These are phyloP conservation scores for Exsudoporus floridanus DNA, from an alignment of 1,284 basidiomycete species.

Conservation along the genomic window DNA sequence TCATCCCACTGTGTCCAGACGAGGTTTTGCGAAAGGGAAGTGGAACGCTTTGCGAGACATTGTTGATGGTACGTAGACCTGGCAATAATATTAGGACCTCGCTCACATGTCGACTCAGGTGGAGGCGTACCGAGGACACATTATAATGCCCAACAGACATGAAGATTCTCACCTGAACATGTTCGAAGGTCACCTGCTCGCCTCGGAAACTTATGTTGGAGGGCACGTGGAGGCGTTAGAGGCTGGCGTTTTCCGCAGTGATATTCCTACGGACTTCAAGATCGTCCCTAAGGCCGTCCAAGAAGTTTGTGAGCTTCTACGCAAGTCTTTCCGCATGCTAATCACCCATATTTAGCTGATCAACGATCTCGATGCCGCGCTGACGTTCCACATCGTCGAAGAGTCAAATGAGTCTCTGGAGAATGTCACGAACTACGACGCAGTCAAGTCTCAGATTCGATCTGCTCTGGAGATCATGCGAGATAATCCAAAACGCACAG, in stretches of 20 bases:
- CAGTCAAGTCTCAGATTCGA: conserved; percentile 83
- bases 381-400: conserved; percentile 86
- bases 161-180: conserved; percentile 92
- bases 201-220: conserved; percentile 98
- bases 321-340: neutral
- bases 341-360: conserved; percentile 64
- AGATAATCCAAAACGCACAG: conserved; percentile 85
- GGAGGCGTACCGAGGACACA: conserved; percentile 88
- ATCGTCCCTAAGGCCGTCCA: conserved; percentile 87
- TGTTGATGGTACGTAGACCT: conserved; percentile 81
- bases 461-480: conserved; percentile 85
- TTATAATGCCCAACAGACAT: conserved; percentile 98
- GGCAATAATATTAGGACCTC: neutral
- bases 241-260: conserved; percentile 96
- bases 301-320: conserved; percentile 50
- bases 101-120: conserved; percentile 56
- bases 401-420: conserved; percentile 84
- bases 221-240: conserved; percentile 99
- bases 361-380: conserved; percentile 88
- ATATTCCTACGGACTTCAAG: conserved; percentile 95
- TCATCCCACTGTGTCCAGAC: conserved; percentile 96
- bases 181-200: conserved; percentile 93
- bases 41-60: conserved; percentile 95
- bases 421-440: conserved; percentile 92
- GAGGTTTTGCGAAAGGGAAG: conserved; percentile 96